Base-by-base conservation (phyloP, 768 basidiomycete species). In the Pulveroboletus ravenelii region DNA sequence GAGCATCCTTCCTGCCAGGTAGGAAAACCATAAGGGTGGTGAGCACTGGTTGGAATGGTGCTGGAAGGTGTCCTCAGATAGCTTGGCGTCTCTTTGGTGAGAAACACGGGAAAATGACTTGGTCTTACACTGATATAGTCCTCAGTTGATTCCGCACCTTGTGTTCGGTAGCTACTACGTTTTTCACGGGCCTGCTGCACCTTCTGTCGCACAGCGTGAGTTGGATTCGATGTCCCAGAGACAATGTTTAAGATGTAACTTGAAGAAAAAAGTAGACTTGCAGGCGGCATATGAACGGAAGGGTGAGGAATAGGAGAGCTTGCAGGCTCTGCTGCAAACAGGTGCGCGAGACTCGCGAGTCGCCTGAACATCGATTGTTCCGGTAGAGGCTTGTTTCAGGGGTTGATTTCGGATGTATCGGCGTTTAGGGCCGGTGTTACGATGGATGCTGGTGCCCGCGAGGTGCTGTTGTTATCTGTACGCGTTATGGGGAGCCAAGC, bases 31-130 rank as follows among this genome's bases (percentile, higher is more conserved):
- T 43, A 65, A 71, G 41, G 73, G 70, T 45, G 62, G 64, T 35
- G 66, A 69, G 51, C 56, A 64, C 8, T 47, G 48, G 12, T 58
- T 79, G 18, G 74, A 60, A 72, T 40, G 75, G 74, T 40, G 60
- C 68, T 35, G 75, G 77, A 2, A 70, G 62, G 57, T 73, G 72
- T 50, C 69, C 73, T n/a, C 70, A 74, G 38, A 70, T 59, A 18
- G 77, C 77, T 25, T 59, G 78, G 42, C 71, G 67, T 53, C 63
- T 78, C 56, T 71, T 78, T 48, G 74, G 76, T 77, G 45, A 48
- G 72, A n/a, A 37, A 25, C n/a, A n/a, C n/a, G n/a, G n/a, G n/a
- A n/a, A n/a, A n/a, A n/a, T n/a, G 27, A 5, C 15, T 29, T 43
- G n/a, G 3, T 23, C 27, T 10, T 14, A 18, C 3, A n/a, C 42